Conservation (phyloP, 495 filamentous ascomycete species). For the Aspergillus bridgeri region DNA sequence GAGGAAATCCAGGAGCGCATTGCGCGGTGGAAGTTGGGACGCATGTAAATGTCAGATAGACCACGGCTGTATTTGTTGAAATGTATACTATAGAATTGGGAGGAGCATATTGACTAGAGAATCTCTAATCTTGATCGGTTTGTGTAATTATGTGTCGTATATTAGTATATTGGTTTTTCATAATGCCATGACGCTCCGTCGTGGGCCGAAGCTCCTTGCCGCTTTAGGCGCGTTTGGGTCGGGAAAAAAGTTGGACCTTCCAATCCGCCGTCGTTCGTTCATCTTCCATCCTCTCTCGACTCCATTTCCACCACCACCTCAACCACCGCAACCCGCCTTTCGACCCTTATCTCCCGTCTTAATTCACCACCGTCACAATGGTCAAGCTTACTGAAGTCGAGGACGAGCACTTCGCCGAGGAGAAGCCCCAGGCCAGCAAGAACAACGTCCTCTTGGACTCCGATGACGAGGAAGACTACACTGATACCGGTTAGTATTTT, state of each 20-base stretch:
- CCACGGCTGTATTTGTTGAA: neutral
- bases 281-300: constrained; percentile 20
- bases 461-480: constrained; percentile 86
- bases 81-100: constrained; percentile 11
- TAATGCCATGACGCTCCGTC: neutral
- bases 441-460: constrained; percentile 48
- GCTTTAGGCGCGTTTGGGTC: constrained; percentile 34
- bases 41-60: constrained; percentile 40
- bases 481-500: constrained; percentile 70
- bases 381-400: constrained; percentile 94
- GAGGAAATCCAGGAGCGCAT: constrained; percentile 85
- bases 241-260: constrained; percentile 46
- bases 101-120: neutral
- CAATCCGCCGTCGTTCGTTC: constrained; percentile 28
- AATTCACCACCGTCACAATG: constrained; percentile 59
- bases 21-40: constrained; percentile 77
- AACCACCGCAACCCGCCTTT: constrained; percentile 10
- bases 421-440: constrained; percentile 63
- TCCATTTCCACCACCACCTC: constrained; percentile 11
- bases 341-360: constrained; percentile 5
- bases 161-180: too few relatives aligned
- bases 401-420: constrained; percentile 83
- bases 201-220: constrained; percentile 33
- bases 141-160: constrained; percentile 21
- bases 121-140: constrained; percentile 13